These are phyloP conservation scores for Eimeria zaria DNA, from an alignment of 169 alveolate genomes.

Conservation along the genomic window DNA sequence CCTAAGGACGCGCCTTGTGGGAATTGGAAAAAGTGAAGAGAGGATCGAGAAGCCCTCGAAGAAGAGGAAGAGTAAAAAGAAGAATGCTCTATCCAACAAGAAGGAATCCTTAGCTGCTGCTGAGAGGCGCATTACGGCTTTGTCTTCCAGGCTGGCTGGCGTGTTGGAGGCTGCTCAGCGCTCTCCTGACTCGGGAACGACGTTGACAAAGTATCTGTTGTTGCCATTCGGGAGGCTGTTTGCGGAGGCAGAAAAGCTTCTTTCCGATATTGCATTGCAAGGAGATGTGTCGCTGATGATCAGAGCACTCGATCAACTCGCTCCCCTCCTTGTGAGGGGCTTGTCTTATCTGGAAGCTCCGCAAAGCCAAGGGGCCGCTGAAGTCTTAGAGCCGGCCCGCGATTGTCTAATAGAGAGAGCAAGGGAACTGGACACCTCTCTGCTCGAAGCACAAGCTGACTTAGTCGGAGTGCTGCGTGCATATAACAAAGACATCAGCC, in stretches of 20 bases:
- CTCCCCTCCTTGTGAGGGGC: slow-evolving; percentile 11
- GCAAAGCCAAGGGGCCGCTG: not conserved
- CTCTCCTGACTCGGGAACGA: not conserved
- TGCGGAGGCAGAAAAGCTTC: not conserved
- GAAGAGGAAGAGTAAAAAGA: not conserved
- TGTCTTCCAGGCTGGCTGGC: slow-evolving; percentile 20
- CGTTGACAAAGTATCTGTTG: not conserved
- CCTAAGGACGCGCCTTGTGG: slow-evolving; percentile 12
- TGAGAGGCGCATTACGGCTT: not conserved
- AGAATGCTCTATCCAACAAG: not conserved
- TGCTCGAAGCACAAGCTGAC: slow-evolving; percentile 2
- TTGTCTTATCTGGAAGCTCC: slow-evolving; percentile 21
- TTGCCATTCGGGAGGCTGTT: not conserved
- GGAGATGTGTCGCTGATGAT: slow-evolving; percentile 22
- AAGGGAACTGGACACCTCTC: not conserved
- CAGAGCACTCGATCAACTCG: not conserved
- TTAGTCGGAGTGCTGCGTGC: not conserved
- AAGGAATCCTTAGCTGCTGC: not conserved
- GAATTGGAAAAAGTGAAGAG: not conserved
- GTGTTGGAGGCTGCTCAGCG: slow-evolving; percentile 16
- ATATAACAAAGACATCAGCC: not conserved
- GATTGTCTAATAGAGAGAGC: not conserved
- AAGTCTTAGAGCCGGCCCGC: not conserved
- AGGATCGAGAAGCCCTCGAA: not conserved
- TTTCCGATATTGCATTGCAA: not conserved